Evolutionary conservation across 23 red algal species (phyloP).

Genomic region (Gracilaria gracilis): DNA sequence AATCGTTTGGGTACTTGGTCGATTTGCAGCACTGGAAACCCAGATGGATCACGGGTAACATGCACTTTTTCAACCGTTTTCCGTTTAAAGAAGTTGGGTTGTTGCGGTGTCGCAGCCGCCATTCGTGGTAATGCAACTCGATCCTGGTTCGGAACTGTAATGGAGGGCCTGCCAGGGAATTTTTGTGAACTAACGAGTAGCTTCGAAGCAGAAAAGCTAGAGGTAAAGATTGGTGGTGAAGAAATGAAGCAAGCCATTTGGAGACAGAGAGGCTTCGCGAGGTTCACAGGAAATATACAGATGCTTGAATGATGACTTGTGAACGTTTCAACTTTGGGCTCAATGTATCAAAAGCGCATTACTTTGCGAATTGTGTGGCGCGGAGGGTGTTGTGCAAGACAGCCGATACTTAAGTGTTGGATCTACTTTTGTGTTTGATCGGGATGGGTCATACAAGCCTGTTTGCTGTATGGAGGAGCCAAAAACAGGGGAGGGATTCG

Average conservation of each 20-base stretch:
- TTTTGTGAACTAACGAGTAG: not conserved
- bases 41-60: conserved; percentile 20
- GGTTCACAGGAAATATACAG: not conserved
- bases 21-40: conserved; percentile 32
- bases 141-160: not conserved
- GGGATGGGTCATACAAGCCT: too few relatives aligned
- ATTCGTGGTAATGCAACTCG: not conserved
- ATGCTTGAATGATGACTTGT: not conserved
- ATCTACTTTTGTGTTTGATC: too few relatives aligned
- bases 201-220: not conserved
- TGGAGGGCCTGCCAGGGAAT: not conserved
- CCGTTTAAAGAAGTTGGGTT: not conserved
- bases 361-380: not conserved
- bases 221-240: not conserved
- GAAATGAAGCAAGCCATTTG: conserved; percentile 7
- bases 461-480: too few relatives aligned
- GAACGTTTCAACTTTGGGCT: not conserved
- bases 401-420: too few relatives aligned
- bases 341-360: not conserved
- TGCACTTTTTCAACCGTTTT: not conserved
- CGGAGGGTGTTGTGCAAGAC: not conserved
- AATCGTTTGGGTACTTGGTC: conserved; percentile 20
- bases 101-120: not conserved
- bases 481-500: too few relatives aligned
- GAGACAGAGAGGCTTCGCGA: not conserved